Evolutionary conservation across 2,329 filamentous ascomycete species (phyloP), one percentile per base, ranked within the genome.

Genomic region (Neophaeococcomyces mojaviensis): DNA sequence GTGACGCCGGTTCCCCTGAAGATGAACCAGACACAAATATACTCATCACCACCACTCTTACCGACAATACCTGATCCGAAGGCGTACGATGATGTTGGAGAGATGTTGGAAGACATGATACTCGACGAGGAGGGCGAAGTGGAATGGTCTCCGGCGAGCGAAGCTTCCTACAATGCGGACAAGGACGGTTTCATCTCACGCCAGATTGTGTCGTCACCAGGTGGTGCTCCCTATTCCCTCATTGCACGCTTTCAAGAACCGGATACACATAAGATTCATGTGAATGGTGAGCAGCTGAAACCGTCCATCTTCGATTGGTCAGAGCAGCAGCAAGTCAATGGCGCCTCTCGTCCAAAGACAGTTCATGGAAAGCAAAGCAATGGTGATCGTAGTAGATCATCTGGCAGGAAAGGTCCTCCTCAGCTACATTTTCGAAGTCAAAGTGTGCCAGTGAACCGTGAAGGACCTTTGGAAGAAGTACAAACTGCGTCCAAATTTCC

Each of bases 351-450:
- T 26, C 79, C 79, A 16, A 72, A 73, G 45, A 82, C 79, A 13
- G 77, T 82, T 35, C 77, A 82, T 59, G 77, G 78, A 9, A 82
- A 81, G 60, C 78, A 82, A 53, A 71, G 73, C 47, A 68, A 68
- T 46, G 71, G 79, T 46, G 63, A 66, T 42, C 67, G 76, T 19
- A 80, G 78, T 60, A 72, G 78, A 49, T 64, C 73, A 42, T 65
- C 72, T 37, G 75, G 75, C 46, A 74, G 79, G 31, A 76, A 78
- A 52, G 72, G 68, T 28, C 74, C 77, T 31, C 79, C 73, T 54
- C 71, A 75, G 31, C 68, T 81, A 49, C 79, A 83, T 61, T 70
- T 79, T 39, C 76, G 79, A 49, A 83, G 79, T 61, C 79, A 82
- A 59, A 82, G 79, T 59, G 79, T 83, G 15, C 79, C 79, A 9